Evolutionary conservation across 176 grass and related monocot species (phyloP).

Genomic region (Puya raimondii): DNA sequence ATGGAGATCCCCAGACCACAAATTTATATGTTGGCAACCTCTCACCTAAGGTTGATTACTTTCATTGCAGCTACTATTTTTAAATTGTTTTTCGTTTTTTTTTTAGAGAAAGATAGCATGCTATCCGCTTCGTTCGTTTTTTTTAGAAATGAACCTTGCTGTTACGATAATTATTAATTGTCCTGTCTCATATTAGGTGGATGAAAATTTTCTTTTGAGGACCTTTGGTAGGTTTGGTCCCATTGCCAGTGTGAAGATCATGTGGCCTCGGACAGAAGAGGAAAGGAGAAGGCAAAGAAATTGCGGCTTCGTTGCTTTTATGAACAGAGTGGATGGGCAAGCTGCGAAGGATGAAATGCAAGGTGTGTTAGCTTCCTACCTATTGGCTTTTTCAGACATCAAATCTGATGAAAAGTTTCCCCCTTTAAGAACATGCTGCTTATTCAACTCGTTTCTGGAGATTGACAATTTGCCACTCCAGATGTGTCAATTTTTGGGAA

Average conservation of each 20-base stretch:
- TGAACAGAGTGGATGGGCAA: slow-evolving; percentile 92
- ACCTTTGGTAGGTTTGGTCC: slow-evolving; percentile 98
- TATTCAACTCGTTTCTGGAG: too few relatives aligned
- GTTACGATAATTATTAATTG: slow-evolving; percentile 12
- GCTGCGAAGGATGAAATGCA: slow-evolving; percentile 99
- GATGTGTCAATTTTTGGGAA: not conserved
- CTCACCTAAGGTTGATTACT: slow-evolving; percentile 64
- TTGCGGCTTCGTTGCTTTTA: slow-evolving; percentile 99
- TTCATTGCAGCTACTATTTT: slow-evolving; percentile 8
- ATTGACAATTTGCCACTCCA: too few relatives aligned
- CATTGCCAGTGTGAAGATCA: slow-evolving; percentile 98
- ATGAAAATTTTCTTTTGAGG: slow-evolving; percentile 96
- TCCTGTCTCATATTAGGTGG: slow-evolving; percentile 48
- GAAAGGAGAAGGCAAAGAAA: slow-evolving; percentile 91
- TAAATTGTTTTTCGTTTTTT: slow-evolving; percentile 4
- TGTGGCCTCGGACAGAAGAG: slow-evolving; percentile 99
- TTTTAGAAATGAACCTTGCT: not conserved
- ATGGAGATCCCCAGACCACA: slow-evolving; percentile 94
- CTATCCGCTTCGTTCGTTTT: too few relatives aligned
- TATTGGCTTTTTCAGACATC: slow-evolving; percentile 5
- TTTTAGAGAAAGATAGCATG: not conserved
- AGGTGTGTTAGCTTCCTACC: slow-evolving; percentile 40
- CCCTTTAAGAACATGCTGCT: too few relatives aligned
- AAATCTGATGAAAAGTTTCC: not conserved
- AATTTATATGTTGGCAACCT: slow-evolving; percentile 99